These are phyloP conservation scores for Prunus armeniaca DNA, from an alignment of 306 rosid species.

Conservation along the genomic window DNA sequence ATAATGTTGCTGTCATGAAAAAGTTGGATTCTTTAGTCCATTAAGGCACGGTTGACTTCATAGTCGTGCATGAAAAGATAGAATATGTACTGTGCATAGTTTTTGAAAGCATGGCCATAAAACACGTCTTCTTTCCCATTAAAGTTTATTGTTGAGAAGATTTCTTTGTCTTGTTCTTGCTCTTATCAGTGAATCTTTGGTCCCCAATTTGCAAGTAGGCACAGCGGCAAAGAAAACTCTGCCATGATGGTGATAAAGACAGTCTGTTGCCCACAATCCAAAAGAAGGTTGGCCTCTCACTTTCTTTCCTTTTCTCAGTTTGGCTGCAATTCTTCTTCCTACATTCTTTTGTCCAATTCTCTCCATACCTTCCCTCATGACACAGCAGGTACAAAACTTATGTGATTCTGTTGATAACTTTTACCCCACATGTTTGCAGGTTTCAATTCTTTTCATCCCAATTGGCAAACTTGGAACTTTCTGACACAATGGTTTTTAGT, in stretches of 20 bases:
- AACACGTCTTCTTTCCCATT: constrained; percentile 36
- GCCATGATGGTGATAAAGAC: constrained; percentile 54
- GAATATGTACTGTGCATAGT: constrained; percentile 27
- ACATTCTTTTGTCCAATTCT: constrained; percentile 24
- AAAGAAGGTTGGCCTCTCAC: constrained; percentile 49
- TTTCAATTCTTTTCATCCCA: constrained; percentile 19
- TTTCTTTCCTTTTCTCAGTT: constrained; percentile 37
- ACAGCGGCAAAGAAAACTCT: constrained; percentile 36
- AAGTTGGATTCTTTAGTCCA: constrained; percentile 11
- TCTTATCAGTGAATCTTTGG: constrained; percentile 50
- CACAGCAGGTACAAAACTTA: constrained; percentile 31
- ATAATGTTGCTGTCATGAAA: constrained; percentile 17
- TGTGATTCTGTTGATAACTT: constrained; percentile 27
- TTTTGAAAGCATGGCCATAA: constrained; percentile 24
- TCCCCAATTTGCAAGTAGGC: constrained; percentile 71
- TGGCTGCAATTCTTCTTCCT: constrained; percentile 22
- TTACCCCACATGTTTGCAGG: constrained; percentile 24
- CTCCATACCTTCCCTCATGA: constrained; percentile 22
- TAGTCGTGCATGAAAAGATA: constrained; percentile 20
- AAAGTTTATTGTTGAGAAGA: constrained; percentile 40
- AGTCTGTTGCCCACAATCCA: constrained; percentile 37
- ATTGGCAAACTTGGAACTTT: constrained; percentile 15
- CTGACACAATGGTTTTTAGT: constrained; percentile 11
- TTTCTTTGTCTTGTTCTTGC: constrained; percentile 32
- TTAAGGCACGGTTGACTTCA: constrained; percentile 24